Percentiles rank a stretch among this genome's conserved stretches.
phyloP scores from a whole-genome alignment of 805 yeast genomes.

The Candida sonorensis region DNA sequence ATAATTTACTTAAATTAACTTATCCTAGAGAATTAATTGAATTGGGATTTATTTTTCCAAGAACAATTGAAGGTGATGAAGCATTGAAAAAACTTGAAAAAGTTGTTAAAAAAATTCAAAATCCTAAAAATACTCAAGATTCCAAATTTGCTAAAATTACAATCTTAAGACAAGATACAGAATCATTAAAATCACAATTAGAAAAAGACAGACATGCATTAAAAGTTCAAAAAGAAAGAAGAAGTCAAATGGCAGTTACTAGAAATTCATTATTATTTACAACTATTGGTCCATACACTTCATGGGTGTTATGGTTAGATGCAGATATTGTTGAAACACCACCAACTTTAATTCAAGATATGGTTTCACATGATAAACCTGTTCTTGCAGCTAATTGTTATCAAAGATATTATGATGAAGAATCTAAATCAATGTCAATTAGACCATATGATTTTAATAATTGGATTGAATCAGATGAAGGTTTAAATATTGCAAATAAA shows the following conservation, averaged over 20 bases:
- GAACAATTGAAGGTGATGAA: slow-evolving; percentile 71
- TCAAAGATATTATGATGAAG: slow-evolving; percentile 67
- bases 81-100: slow-evolving; percentile 67
- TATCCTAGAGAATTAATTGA: slow-evolving; percentile 85
- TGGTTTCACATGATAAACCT: slow-evolving; percentile 79
- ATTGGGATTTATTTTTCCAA: slow-evolving; percentile 87
- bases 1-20: slow-evolving; percentile 60
- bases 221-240: slow-evolving; percentile 78
- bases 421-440: slow-evolving; percentile 45
- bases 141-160: slow-evolving; percentile 77
- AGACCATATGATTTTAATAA: slow-evolving; percentile 95
- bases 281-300: slow-evolving; percentile 78
- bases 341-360: slow-evolving; percentile 72
- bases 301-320: slow-evolving; percentile 97
- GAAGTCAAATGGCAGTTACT: slow-evolving; percentile 89
- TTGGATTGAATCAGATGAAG: slow-evolving; percentile 86
- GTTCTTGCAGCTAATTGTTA: slow-evolving; percentile 89
- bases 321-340: slow-evolving; percentile 93
- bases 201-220: slow-evolving; percentile 92
- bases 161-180: slow-evolving; percentile 84
- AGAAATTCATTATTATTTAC: slow-evolving; percentile 88
- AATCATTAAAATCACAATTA: slow-evolving; percentile 61
- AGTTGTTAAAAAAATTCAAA: slow-evolving; percentile 69
- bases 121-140: slow-evolving; percentile 40
- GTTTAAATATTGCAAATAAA: slow-evolving; percentile 61